These are phyloP conservation scores for Tricholoma hemisulphureum DNA, from an alignment of 768 basidiomycete species.

Conservation along the genomic window DNA sequence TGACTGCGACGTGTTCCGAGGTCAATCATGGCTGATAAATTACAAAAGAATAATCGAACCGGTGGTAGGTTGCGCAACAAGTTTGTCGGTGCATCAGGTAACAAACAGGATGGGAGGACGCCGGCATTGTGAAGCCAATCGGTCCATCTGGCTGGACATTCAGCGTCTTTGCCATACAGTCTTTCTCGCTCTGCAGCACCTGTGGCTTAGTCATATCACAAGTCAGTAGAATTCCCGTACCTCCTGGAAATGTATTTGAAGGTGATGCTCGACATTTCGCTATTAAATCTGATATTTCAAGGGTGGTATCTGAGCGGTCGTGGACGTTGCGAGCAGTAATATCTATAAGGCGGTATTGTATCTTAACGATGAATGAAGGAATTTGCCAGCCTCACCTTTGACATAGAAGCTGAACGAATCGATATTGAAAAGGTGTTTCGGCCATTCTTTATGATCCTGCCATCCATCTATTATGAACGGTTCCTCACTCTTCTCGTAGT, in stretches of 20 bases:
- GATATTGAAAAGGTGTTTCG: slow-evolving; percentile 47
- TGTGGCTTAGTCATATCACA: neutral
- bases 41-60: slow-evolving; percentile 35
- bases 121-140: slow-evolving; percentile 50
- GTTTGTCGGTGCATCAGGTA: slow-evolving; percentile 57
- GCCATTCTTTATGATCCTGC: slow-evolving; percentile 58
- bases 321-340: slow-evolving; percentile 65
- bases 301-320: slow-evolving; percentile 49
- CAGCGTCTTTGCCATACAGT: slow-evolving; percentile 75
- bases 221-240: slow-evolving; percentile 25
- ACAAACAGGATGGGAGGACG: slow-evolving; percentile 51
- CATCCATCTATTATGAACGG: slow-evolving; percentile 68
- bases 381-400: slow-evolving; percentile 29
- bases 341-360: slow-evolving; percentile 34
- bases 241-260: slow-evolving; percentile 36
- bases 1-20: slow-evolving; percentile 35
- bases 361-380: neutral
- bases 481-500: slow-evolving; percentile 48
- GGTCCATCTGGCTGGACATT: slow-evolving; percentile 66
- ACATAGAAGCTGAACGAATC: slow-evolving; percentile 47
- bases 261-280: slow-evolving; percentile 36
- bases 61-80: slow-evolving; percentile 55
- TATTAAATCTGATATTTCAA: slow-evolving; percentile 56
- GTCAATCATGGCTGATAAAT: neutral
- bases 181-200: slow-evolving; percentile 49